Evolutionary conservation across 2,329 filamentous ascomycete species (phyloP).

Genomic region (Epichloe gansuensis): DNA sequence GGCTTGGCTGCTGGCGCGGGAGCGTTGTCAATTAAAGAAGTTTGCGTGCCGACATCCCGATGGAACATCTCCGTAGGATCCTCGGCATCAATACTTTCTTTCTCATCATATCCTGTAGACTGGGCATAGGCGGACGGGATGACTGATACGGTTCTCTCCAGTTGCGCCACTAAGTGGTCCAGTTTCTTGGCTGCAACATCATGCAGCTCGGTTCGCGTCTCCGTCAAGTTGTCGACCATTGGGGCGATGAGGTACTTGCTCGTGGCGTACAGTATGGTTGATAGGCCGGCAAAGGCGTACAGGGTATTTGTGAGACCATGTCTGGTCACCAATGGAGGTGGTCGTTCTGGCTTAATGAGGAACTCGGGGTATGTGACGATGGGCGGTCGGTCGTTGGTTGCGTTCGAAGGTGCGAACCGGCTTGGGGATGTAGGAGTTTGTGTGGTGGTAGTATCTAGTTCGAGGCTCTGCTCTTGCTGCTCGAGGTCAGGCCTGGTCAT

Average conservation of each 20-base stretch:
- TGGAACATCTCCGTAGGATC: conserved; percentile 71
- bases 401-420: conserved; percentile 13
- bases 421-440: conserved; percentile 4
- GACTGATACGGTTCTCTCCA: conserved; percentile 46
- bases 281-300: conserved; percentile 43
- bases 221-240: conserved; percentile 40
- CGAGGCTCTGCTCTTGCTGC: not conserved
- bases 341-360: conserved; percentile 41
- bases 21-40: conserved; percentile 28
- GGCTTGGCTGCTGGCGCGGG: conserved; percentile 7
- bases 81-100: conserved; percentile 34
- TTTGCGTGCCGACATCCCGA: conserved; percentile 69
- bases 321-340: conserved; percentile 50
- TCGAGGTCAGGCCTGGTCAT: not conserved
- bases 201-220: conserved; percentile 40
- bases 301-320: conserved; percentile 45
- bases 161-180: conserved; percentile 32
- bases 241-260: conserved; percentile 56
- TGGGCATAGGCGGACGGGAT: conserved; percentile 30
- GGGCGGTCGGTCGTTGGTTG: conserved; percentile 35
- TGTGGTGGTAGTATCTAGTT: not conserved
- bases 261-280: conserved; percentile 56
- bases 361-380: conserved; percentile 62
- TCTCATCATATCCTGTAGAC: conserved; percentile 9
- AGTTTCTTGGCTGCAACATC: conserved; percentile 33